phyloP scores from a whole-genome alignment of 2,329 filamentous ascomycete genomes.

The Ceratocystis destructans region DNA sequence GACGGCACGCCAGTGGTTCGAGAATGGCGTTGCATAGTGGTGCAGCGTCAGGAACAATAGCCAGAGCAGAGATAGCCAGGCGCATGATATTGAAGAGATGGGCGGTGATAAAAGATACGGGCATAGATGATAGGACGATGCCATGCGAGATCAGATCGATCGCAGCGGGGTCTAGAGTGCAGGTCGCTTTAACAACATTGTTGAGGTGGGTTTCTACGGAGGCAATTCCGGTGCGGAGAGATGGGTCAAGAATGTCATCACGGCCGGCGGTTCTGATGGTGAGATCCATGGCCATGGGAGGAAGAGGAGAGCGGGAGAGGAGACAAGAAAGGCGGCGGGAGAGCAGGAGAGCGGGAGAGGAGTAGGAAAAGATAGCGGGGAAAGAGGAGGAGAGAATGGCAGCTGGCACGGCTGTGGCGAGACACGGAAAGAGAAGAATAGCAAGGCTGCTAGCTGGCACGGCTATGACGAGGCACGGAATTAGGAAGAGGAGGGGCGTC shows the following conservation, averaged over 20 bases:
- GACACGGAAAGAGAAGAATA: too few species aligned
- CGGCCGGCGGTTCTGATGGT: slow-evolving; percentile 2
- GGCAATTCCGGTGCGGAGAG: slow-evolving; percentile 13
- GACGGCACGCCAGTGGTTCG: not conserved
- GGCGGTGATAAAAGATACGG: slow-evolving; percentile 7
- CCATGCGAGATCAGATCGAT: slow-evolving; percentile 6
- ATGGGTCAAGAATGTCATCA: slow-evolving; percentile 12
- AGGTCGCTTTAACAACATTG: not conserved
- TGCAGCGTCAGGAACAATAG: slow-evolving; percentile 7
- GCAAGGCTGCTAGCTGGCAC: too few species aligned
- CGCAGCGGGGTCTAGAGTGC: not conserved
- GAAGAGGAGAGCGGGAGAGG: not conserved
- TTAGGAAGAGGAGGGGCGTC: too few species aligned
- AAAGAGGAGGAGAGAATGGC: too few species aligned
- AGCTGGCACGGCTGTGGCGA: too few species aligned
- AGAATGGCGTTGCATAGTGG: slow-evolving; percentile 9
- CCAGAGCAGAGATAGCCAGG: slow-evolving; percentile 11
- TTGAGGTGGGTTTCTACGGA: slow-evolving; percentile 12
- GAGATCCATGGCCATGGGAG: not conserved
- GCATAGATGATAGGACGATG: slow-evolving; percentile 3
- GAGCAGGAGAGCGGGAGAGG: not conserved
- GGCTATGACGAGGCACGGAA: too few species aligned
- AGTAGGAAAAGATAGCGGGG: too few species aligned
- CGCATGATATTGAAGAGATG: slow-evolving; percentile 14
- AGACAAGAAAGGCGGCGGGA: not conserved